Evolutionary conservation across 2,329 filamentous ascomycete species (phyloP), one percentile per base, ranked within the genome.

Genomic region (Cryphonectria japonica): DNA sequence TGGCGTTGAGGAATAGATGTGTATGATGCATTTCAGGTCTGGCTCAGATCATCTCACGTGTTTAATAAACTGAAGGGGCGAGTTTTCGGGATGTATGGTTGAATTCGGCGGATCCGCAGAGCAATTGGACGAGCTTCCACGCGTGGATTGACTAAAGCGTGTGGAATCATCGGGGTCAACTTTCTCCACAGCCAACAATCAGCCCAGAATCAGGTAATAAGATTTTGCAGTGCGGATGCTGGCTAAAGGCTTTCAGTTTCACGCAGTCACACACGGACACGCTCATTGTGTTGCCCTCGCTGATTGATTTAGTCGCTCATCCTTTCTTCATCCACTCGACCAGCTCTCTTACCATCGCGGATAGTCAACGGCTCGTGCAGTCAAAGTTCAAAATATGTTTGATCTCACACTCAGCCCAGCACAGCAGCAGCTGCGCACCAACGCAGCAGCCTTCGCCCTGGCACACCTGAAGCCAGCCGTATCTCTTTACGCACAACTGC

Each of bases 371-470:
- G 22, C 43, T 16, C 16, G 43, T 16, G 52, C 52, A 50, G 6
- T 8, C 16, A 22, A 39, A 1, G 7, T 46, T 54, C 16, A 32
- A 19, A 29, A 54, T 1, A 71, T 71, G 70, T 69, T 71, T 22
- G 67, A 69, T 19, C 66, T 71, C 57, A 66, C 19, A 8, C 70
- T 69, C 57, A 26, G 43, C 3, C 41, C 59, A 41, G 19, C 50
- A n/a, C 70, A 72, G 37, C 67, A 59, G 4, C 19, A 7, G 8
- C 63, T 72, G 32, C 70, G 63, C 16, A 50, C 32, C 16, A 29
- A 34, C 11, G 70, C 70, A 9, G 66, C 63, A 32, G 46, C 62
- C 16, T 71, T 72, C 41, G 69, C 71, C 3, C 52, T 59, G 26
- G 29, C 59, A 22, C 52, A 70, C 22, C 69, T 72, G 19, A 65